Evolutionary conservation across 2,329 filamentous ascomycete genomes (phyloP).

Genomic region (Aaosphaeria pasadenensis): DNA sequence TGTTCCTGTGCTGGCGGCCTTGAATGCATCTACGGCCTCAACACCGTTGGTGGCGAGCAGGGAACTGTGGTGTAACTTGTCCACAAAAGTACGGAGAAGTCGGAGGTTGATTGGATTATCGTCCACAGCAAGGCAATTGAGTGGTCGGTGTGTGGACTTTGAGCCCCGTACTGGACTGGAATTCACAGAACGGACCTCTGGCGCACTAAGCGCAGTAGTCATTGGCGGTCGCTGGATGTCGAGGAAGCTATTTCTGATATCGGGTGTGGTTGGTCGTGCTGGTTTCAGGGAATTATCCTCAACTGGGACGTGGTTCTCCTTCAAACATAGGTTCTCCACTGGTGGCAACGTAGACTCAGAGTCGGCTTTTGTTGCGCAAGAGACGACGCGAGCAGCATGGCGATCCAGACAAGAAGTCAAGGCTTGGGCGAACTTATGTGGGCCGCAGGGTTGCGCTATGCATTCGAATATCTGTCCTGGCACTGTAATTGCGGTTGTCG

Average conservation of each 20-base stretch:
- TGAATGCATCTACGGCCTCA: slow-evolving; percentile 32
- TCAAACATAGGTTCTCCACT: slow-evolving; percentile 21
- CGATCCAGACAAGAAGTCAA: slow-evolving; percentile 32
- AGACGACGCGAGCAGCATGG: slow-evolving; percentile 16
- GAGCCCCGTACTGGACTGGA: slow-evolving; percentile 15
- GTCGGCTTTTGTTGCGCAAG: slow-evolving; percentile 4
- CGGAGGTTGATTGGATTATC: slow-evolving; percentile 41
- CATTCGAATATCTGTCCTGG: slow-evolving; percentile 34
- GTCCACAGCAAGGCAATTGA: slow-evolving; percentile 37
- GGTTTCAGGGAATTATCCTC: slow-evolving; percentile 2
- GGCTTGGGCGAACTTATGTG: slow-evolving; percentile 38
- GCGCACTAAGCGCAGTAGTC: slow-evolving; percentile 27
- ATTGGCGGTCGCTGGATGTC: slow-evolving; percentile 21
- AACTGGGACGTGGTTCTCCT: slow-evolving; percentile 16
- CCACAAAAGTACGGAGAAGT: slow-evolving; percentile 33
- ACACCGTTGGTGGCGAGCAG: slow-evolving; percentile 34
- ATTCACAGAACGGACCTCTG: slow-evolving; percentile 22
- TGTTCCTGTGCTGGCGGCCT: slow-evolving; percentile 4
- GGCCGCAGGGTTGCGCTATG: slow-evolving; percentile 34
- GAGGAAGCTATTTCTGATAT: neutral
- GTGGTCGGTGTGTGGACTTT: slow-evolving; percentile 12
- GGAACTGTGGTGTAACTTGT: slow-evolving; percentile 32
- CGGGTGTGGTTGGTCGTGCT: slow-evolving; percentile 5
- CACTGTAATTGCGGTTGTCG: slow-evolving; percentile 32
- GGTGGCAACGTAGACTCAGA: slow-evolving; percentile 11